A percentile compares a stretch with the other conserved stretches of the same genome.
phyloP scores from a whole-genome alignment of 441 rosid genomes.

The Gossypium schwendimanii region DNA sequence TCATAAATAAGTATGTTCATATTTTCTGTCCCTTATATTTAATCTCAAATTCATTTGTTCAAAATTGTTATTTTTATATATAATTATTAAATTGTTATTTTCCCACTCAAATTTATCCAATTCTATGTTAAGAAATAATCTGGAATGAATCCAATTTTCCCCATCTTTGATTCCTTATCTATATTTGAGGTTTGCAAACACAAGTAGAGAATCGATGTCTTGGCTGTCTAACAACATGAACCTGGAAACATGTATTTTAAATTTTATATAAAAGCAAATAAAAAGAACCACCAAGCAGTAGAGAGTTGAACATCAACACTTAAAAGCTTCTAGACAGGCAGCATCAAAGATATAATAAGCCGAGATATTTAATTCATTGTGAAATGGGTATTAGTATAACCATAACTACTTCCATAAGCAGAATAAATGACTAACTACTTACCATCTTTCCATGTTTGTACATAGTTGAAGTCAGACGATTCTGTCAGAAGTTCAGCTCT shows the following conservation, averaged over 20 bases:
- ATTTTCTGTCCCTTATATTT: not conserved
- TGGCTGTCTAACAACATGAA: not conserved
- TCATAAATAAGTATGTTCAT: not conserved
- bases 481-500: constrained; percentile 66
- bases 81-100: not conserved
- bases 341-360: not conserved
- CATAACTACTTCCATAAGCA: not conserved
- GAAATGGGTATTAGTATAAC: not conserved
- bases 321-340: not conserved
- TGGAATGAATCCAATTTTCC: not conserved
- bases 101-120: not conserved
- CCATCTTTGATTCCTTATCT: not conserved
- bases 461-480: constrained; percentile 64
- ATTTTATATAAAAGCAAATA: not conserved
- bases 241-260: not conserved
- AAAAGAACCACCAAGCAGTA: not conserved
- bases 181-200: not conserved
- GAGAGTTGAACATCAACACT: not conserved
- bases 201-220: not conserved
- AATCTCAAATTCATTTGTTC: not conserved
- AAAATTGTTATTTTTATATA: not conserved
- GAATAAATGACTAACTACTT: constrained; percentile 17
- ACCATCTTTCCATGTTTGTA: constrained; percentile 95
- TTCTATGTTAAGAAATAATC: not conserved
- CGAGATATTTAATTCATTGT: not conserved